Percentiles rank a stretch among this genome's conserved stretches.
Conservation (phyloP, 2,329 filamentous ascomycete species). For the Didymosphaeria variabile region DNA sequence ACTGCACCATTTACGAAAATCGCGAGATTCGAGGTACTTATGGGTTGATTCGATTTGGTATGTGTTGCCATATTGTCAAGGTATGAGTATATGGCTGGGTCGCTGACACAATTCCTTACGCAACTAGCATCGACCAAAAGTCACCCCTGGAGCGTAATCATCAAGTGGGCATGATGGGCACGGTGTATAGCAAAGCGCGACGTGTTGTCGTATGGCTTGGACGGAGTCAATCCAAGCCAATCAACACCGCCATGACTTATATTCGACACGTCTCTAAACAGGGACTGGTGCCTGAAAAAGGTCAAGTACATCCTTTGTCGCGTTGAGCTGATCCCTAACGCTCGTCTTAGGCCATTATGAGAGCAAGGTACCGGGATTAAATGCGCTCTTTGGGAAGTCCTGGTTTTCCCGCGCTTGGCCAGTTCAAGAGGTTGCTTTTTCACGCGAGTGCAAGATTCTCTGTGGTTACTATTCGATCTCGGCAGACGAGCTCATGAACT, state of each 20-base stretch:
- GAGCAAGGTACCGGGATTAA: neutral
- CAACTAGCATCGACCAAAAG: constrained; percentile 10
- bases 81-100: neutral
- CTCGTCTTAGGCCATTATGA: neutral
- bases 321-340: neutral
- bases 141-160: constrained; percentile 12
- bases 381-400: neutral
- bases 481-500: constrained; percentile 10
- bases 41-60: constrained; percentile 18
- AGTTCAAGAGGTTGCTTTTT: constrained; percentile 15
- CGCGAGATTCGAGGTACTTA: neutral
- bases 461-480: neutral
- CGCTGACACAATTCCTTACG: neutral
- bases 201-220: constrained; percentile 17
- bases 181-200: constrained; percentile 6
- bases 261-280: neutral
- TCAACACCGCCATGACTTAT: neutral
- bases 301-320: neutral
- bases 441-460: neutral
- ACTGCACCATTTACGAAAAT: constrained; percentile 2
- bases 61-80: neutral
- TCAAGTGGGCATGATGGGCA: constrained; percentile 13
- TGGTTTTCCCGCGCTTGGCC: constrained; percentile 15
- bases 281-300: neutral
- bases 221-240: neutral